Evolutionary conservation across 352 stramenopile genomes (phyloP).

Genomic region (Phytophthora citricola): DNA sequence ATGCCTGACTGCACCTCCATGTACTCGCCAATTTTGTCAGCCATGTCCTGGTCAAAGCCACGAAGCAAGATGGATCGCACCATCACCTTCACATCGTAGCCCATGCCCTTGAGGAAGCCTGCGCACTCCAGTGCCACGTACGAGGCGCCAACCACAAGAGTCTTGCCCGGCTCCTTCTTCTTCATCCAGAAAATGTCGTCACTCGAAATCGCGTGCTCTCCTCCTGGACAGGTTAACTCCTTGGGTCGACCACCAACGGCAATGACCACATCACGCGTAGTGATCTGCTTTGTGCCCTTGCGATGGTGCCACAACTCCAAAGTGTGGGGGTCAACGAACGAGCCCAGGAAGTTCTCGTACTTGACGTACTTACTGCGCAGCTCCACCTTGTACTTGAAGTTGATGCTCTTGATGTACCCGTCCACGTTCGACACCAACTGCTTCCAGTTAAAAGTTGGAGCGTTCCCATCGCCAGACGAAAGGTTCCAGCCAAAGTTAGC

Average conservation of each 20-base stretch:
- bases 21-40: slow-evolving; percentile 92
- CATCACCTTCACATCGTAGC: slow-evolving; percentile 97
- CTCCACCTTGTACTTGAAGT: slow-evolving; percentile 99
- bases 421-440: slow-evolving; percentile 94
- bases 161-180: slow-evolving; percentile 93
- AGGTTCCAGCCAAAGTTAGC: slow-evolving; percentile 90
- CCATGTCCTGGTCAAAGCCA: slow-evolving; percentile 98
- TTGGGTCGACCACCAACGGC: slow-evolving; percentile 95
- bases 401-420: slow-evolving; percentile 98
- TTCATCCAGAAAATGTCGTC: slow-evolving; percentile 89
- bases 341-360: slow-evolving; percentile 94
- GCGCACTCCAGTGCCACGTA: slow-evolving; percentile 99
- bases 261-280: slow-evolving; percentile 94
- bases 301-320: slow-evolving; percentile 91
- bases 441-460: slow-evolving; percentile 88
- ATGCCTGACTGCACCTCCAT: slow-evolving; percentile 93
- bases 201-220: slow-evolving; percentile 94
- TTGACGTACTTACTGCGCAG: slow-evolving; percentile 95
- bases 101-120: slow-evolving; percentile 96
- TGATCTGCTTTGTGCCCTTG: slow-evolving; percentile 92
- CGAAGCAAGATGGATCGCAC: slow-evolving; percentile 97
- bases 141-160: slow-evolving; percentile 96
- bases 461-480: slow-evolving; percentile 2
- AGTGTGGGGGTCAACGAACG: slow-evolving; percentile 94
- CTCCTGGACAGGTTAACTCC: slow-evolving; percentile 88